Base-by-base conservation (phyloP, 805 yeast species). In the Candida vaughaniae region DNA sequence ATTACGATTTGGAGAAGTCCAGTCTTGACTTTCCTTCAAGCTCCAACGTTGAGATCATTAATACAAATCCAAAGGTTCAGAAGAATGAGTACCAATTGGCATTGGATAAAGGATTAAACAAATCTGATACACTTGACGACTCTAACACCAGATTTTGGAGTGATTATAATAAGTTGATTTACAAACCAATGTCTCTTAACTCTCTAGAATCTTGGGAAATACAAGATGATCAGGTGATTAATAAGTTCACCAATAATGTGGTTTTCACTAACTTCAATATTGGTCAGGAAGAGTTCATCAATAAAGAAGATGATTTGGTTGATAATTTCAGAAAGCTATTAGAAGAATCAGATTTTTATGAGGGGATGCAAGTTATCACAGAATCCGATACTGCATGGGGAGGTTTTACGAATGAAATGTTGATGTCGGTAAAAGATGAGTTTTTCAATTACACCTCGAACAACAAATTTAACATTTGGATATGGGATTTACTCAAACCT, bases 301-400 rank as follows among this genome's bases (percentile, higher is more conserved):
- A 59, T 4, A 50, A 60, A 23, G 31, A 42, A 6, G 59, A 51
- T n/a, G 53, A 55, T 3, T 54, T 55, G 5, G 51, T 66, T 15
- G 85, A 83, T 16, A 73, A 73, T 28, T 75, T 89, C 38, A 69
- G 96, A 38, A 58, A 64, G 2, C 60, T 74, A 27, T 52, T 93
- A 10, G 99, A 91, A 53, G 73, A 77, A 42, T 80, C 93, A 54
- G 97, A 93, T 55, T 58, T 66, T 18, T 53, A 90, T 14, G 76
- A 73, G 37, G 96, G 96, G 0, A 40, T 93, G 7, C 85, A 84
- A 47, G 33, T 86, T 0, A 51, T 81, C 2, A 74, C 84, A 0
- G 96, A 89, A 35, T 47, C 82, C 3, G 95, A 86, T 52, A 70
- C 78, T 16, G 85, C 83, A 0, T 91, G 98, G 98, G 83, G 88